Evolutionary conservation across 1,284 basidiomycete species (phyloP), one percentile per base, ranked within the genome.

Genomic region (Termitomyces sp.): DNA sequence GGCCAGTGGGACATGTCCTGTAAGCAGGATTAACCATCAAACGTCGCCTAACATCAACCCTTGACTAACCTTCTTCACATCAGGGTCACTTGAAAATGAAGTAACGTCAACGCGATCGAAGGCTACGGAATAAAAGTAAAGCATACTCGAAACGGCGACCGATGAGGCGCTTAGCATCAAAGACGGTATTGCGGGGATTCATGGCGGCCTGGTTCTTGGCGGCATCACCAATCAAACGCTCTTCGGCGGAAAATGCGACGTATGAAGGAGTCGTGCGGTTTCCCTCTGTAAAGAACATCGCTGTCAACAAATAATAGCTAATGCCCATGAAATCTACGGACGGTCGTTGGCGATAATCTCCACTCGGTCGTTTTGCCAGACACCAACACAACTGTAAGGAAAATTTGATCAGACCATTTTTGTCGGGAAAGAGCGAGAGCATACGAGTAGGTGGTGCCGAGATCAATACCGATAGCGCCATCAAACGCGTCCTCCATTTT

Each of bases 191-290:
- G 68, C 81, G 81, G 61, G 93, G 92, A 82, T 94, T 95, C 92
- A 94, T 94, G 69, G 94, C 92, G 65, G 90, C 86, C 80, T 94
- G 88, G 78, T 98, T 98, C 82, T 98, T 98, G 64, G 95, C 96
- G 66, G 94, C 94, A 84, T 98, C 96, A 74, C 95, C 96, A 69
- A 98, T 98, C 73, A 99, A 80, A 81, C 96, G 94, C 84, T 99
- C 96, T 73, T 91, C 91, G 61, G 92, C 78, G 64, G 94, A 95
- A 84, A 99, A 98, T 66, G 96, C 94, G 75, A 98, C 96, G 78
- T 98, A 98, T 65, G 96, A 99, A 56, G 96, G 96, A 56, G 96
- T 98, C 67, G 96, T 98, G 65, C 96, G 87, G 87, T 98, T 98
- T 70, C 95, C 96, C 90, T 97, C 92, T 92, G 68, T 30, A 47